Evolutionary conservation across 805 yeast genomes (phyloP).

Genomic region (Pichia nakasei): DNA sequence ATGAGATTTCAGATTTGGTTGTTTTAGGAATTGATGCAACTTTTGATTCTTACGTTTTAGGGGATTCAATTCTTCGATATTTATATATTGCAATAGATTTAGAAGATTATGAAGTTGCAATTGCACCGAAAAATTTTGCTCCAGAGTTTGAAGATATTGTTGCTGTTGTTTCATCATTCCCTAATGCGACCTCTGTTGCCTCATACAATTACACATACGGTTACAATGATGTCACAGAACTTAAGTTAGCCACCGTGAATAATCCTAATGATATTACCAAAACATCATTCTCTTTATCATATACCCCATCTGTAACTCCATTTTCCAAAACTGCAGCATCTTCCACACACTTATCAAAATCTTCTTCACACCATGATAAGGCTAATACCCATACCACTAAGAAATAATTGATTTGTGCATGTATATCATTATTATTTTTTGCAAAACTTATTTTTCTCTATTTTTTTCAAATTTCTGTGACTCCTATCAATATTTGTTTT

Average conservation of each 20-base stretch:
- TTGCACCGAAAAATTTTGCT: slow-evolving; percentile 29
- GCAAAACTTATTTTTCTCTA: no score
- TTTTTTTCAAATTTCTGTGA: no score
- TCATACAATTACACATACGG: slow-evolving; percentile 10
- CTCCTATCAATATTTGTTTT: neutral
- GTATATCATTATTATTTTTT: no score
- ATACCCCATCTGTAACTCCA: slow-evolving; percentile 5
- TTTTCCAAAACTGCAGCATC: neutral
- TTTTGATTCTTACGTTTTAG: slow-evolving; percentile 31
- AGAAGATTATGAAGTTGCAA: slow-evolving; percentile 34
- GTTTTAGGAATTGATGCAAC: slow-evolving; percentile 30
- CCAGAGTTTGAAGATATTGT: slow-evolving; percentile 6
- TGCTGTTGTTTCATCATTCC: slow-evolving; percentile 5
- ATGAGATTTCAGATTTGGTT: slow-evolving; percentile 24
- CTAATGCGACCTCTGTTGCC: slow-evolving; percentile 10
- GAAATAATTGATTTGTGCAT: no score
- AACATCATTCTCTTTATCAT: slow-evolving; percentile 8
- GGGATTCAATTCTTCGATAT: slow-evolving; percentile 44
- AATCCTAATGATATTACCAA: slow-evolving; percentile 6
- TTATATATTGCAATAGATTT: slow-evolving; percentile 50
- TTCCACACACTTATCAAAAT: neutral
- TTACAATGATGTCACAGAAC: slow-evolving; percentile 8
- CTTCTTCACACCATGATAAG: neutral
- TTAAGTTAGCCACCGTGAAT: slow-evolving; percentile 10
- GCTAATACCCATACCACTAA: neutral